Conservation (phyloP, 192 early-diverging fungal genomes). For the Linderina pennispora region DNA sequence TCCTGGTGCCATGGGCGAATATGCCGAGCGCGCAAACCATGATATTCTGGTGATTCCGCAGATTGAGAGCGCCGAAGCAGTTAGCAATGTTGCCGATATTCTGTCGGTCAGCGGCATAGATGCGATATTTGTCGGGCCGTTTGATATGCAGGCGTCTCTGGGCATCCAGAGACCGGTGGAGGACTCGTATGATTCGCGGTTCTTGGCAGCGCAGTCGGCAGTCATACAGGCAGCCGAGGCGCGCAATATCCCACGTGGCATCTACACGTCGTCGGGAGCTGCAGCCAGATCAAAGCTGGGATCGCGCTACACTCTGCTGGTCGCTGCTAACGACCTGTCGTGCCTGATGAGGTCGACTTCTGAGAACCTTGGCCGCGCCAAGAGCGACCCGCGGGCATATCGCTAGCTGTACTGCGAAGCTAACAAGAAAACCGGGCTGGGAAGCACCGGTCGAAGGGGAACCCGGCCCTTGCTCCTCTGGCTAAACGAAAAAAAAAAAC, state of each 20-base stretch:
- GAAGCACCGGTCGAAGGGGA: too few species aligned
- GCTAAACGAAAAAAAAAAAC: too few species aligned
- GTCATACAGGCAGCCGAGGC: constrained; percentile 22
- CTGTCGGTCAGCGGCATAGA: constrained; percentile 31
- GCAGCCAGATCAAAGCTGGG: constrained; percentile 18
- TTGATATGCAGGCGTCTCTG: constrained; percentile 29
- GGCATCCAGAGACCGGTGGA: constrained; percentile 5
- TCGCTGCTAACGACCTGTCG: constrained; percentile 41
- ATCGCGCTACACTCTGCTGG: constrained; percentile 35
- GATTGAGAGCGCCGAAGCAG: constrained; percentile 43
- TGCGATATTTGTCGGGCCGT: constrained; percentile 37
- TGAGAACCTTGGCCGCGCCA: constrained; percentile 39
- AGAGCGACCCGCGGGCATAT: constrained; percentile 18
- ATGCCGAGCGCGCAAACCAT: constrained; percentile 25
- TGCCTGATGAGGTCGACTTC: constrained; percentile 32
- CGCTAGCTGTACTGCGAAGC: too few species aligned
- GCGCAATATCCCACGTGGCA: constrained; percentile 35
- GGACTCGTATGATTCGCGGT: constrained; percentile 9
- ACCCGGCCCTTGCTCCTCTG: too few species aligned
- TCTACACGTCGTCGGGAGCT: constrained; percentile 33
- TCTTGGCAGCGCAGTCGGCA: constrained; percentile 19
- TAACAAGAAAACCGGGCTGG: too few species aligned
- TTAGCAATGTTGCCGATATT: constrained; percentile 26
- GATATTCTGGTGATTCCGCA: constrained; percentile 44
- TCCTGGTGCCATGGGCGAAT: constrained; percentile 27